Conservation (phyloP, 257 asterid species). For the Catharanthus roseus region DNA sequence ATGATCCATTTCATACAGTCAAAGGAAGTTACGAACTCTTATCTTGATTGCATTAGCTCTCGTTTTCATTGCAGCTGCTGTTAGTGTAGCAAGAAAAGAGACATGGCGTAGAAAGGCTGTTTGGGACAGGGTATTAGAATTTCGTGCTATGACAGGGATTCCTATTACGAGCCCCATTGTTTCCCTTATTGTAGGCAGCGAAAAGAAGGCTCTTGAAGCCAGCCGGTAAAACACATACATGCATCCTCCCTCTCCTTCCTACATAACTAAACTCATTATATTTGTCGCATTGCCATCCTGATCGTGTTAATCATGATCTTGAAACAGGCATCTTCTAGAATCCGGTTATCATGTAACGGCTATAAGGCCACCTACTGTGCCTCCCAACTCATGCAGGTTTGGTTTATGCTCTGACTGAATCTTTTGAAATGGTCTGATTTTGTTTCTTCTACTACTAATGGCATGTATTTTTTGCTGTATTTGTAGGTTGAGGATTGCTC, state of each 20-base stretch:
- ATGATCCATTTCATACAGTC: not conserved
- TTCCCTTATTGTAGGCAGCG: conserved; percentile 72
- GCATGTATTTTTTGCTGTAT: no score
- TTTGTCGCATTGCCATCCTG: not conserved
- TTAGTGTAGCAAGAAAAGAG: conserved; percentile 67
- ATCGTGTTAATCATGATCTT: conserved; percentile 23
- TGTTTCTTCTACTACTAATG: no score
- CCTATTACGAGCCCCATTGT: conserved; percentile 42
- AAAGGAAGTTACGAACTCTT: not conserved
- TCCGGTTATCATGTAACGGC: conserved; percentile 83
- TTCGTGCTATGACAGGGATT: conserved; percentile 47
- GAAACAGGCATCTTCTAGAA: conserved; percentile 70
- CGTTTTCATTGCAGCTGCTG: conserved; percentile 59
- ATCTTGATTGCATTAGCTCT: not conserved
- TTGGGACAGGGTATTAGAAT: conserved; percentile 59
- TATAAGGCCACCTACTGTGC: conserved; percentile 95
- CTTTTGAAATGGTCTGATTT: no score
- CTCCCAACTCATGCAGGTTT: conserved; percentile 97
- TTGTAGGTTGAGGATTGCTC: conserved; percentile 69
- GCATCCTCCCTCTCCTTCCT: conserved; percentile 7
- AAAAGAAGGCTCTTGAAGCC: conserved; percentile 84
- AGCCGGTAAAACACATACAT: no score
- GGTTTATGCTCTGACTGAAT: no score
- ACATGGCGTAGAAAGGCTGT: conserved; percentile 80
- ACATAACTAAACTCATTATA: not conserved